These are phyloP conservation scores for Galium porrigens DNA, from an alignment of 305 asterid genomes.

Conservation along the genomic window DNA sequence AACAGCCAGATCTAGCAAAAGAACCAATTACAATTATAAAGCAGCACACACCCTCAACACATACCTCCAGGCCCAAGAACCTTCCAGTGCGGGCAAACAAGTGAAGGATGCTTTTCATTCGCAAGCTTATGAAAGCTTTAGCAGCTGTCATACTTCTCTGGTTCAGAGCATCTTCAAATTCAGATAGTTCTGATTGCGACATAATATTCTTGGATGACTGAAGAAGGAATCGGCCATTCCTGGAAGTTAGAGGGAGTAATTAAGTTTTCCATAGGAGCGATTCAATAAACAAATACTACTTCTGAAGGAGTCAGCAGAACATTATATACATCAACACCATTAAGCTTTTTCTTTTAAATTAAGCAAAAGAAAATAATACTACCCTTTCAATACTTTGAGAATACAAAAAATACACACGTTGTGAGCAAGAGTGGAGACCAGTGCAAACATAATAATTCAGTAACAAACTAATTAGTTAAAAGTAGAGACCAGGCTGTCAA, in stretches of 20 bases:
- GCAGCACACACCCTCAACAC: neutral
- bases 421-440: neutral
- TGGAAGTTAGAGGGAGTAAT: slow-evolving; percentile 27
- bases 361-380: neutral
- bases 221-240: slow-evolving; percentile 85
- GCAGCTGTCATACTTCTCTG: slow-evolving; percentile 73
- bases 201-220: slow-evolving; percentile 69
- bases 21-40: neutral
- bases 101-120: slow-evolving; percentile 71
- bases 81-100: slow-evolving; percentile 85
- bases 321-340: neutral
- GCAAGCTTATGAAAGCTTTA: slow-evolving; percentile 61
- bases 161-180: slow-evolving; percentile 86
- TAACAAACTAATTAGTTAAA: neutral
- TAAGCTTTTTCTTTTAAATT: neutral
- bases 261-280: neutral
- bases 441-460: neutral
- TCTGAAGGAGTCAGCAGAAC: neutral
- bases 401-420: neutral
- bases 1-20: neutral
- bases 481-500: neutral
- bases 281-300: neutral
- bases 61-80: slow-evolving; percentile 86
- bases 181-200: slow-evolving; percentile 48
- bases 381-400: neutral